These are phyloP conservation scores for Gossypium longicalyx DNA, from an alignment of 345 rosid species.

Conservation along the genomic window DNA sequence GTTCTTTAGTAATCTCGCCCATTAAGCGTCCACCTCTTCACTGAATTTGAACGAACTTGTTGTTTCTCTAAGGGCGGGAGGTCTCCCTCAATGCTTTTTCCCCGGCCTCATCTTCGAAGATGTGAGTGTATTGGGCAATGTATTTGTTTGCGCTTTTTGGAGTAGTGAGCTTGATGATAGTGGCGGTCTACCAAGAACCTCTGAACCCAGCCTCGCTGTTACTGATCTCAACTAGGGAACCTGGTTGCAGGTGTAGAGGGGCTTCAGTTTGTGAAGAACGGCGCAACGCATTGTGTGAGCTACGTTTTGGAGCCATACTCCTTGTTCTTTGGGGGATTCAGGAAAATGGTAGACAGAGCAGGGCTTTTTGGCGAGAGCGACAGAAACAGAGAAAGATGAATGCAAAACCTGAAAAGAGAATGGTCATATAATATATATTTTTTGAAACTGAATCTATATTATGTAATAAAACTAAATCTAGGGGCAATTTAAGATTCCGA, in stretches of 20 bases:
- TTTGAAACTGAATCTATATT: too few species aligned
- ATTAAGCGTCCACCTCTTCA: too few species aligned
- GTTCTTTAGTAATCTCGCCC: constrained; percentile 52
- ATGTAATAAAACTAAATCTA: too few species aligned
- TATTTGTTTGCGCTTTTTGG: constrained; percentile 27
- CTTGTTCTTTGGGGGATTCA: neutral
- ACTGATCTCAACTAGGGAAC: constrained; percentile 57
- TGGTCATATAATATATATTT: too few species aligned
- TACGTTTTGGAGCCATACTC: constrained; percentile 17
- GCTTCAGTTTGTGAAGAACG: neutral
- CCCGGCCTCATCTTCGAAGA: constrained; percentile 47
- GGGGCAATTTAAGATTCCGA: too few species aligned
- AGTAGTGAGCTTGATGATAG: constrained; percentile 33
- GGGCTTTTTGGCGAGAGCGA: constrained; percentile 12
- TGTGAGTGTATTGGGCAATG: constrained; percentile 41
- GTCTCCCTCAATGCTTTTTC: constrained; percentile 41
- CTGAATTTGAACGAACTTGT: constrained; percentile 35
- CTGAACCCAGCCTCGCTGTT: constrained; percentile 62
- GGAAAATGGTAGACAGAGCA: neutral
- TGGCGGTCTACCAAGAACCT: constrained; percentile 67
- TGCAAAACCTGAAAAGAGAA: too few species aligned
- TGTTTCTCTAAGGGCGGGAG: constrained; percentile 47
- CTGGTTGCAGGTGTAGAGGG: constrained; percentile 32
- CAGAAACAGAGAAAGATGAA: neutral
- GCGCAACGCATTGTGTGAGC: neutral